Conservation (phyloP, 108 stramenopile species). For the Schizochytrium sp. region DNA sequence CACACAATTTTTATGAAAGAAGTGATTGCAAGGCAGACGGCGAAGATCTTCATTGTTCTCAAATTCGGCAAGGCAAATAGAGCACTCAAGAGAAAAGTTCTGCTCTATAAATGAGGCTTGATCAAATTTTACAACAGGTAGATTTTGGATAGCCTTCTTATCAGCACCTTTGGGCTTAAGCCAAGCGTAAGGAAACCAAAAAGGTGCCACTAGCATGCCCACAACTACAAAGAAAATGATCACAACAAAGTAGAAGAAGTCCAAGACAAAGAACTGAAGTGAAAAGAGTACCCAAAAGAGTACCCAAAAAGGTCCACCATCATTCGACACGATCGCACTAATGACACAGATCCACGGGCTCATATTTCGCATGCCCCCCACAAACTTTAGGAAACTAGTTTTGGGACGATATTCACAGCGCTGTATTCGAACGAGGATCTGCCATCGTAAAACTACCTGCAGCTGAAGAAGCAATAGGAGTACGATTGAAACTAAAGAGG, state of each 20-base stretch:
- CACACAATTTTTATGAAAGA: constrained; percentile 87
- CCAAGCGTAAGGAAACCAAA: constrained; percentile 13
- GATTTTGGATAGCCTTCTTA: neutral
- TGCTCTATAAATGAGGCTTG: constrained; percentile 10
- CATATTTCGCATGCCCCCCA: neutral
- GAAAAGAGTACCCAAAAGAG: constrained; percentile 13
- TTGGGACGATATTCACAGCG: neutral
- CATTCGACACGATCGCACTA: neutral
- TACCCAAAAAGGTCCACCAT: neutral
- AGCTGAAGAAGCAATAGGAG: neutral
- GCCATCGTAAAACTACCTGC: neutral
- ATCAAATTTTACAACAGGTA: neutral
- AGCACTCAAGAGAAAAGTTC: constrained; percentile 76
- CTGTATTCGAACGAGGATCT: neutral
- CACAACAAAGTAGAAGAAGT: neutral
- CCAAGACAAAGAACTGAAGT: neutral
- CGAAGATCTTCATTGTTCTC: constrained; percentile 80
- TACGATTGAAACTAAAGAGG: neutral
- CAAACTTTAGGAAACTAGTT: neutral
- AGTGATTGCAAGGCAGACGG: constrained; percentile 85
- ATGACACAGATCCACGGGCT: constrained; percentile 19
- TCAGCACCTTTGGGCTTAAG: neutral
- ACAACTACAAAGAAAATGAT: constrained; percentile 1
- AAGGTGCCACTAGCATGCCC: neutral
- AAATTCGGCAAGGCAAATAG: constrained; percentile 89